phyloP scores from a whole-genome alignment of 2,329 filamentous ascomycete genomes.

The Teratosphaeria nubilosa region DNA sequence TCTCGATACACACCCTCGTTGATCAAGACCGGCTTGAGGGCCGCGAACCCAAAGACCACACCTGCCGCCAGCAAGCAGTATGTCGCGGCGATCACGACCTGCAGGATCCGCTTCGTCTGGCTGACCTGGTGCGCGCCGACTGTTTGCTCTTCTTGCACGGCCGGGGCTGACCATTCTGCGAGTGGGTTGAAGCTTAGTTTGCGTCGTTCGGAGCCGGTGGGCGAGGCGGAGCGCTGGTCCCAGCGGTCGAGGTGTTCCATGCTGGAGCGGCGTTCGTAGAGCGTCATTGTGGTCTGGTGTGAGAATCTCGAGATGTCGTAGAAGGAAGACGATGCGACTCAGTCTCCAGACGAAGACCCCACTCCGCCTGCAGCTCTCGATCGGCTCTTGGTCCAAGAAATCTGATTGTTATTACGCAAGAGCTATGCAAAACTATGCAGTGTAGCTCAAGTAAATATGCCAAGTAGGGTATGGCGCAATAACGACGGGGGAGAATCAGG shows the following conservation, averaged over 20 bases:
- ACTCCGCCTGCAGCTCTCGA: not conserved
- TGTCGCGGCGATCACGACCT: conserved; percentile 56
- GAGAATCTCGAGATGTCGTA: not conserved
- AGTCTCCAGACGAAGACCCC: not conserved
- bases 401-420: not conserved
- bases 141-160: conserved; percentile 25
- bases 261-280: conserved; percentile 1
- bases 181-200: conserved; percentile 43
- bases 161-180: conserved; percentile 33
- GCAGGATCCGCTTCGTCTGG: conserved; percentile 29
- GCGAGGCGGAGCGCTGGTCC: conserved; percentile 13
- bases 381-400: not conserved
- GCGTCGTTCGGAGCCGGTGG: conserved; percentile 30
- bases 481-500: too few species aligned
- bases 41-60: conserved; percentile 74
- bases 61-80: conserved; percentile 71
- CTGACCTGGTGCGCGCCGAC: conserved; percentile 46
- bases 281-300: not conserved
- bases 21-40: conserved; percentile 71
- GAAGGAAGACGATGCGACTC: not conserved
- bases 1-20: conserved; percentile 60
- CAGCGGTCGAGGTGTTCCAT: not conserved
- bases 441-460: not conserved
- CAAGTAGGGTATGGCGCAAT: too few species aligned
- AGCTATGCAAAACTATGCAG: not conserved